phyloP scores from a whole-genome alignment of 2,329 filamentous ascomycete species.

The Triangularia verruculosa region DNA sequence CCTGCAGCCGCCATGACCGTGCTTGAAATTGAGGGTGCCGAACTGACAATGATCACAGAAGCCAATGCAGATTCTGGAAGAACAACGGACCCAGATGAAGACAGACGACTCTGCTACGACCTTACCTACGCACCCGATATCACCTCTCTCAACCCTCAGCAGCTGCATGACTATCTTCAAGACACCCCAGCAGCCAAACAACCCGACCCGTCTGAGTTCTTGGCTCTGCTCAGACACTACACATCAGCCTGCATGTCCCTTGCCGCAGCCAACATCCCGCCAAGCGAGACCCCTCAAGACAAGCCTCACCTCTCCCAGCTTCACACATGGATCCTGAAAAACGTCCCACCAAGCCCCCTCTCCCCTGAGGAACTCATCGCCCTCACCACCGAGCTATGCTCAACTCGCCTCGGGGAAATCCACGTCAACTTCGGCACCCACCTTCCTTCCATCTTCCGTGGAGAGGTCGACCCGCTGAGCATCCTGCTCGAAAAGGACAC shows the following conservation, averaged over 20 bases:
- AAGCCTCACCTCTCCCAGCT: background rate
- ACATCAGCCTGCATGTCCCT: background rate
- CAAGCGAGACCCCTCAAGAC: background rate
- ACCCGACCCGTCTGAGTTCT: background rate
- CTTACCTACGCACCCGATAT: background rate
- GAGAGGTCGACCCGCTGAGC: conserved; percentile 6
- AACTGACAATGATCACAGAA: background rate
- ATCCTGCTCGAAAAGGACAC: background rate
- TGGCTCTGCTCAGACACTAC: background rate
- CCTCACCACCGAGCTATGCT: background rate
- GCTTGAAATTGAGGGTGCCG: background rate
- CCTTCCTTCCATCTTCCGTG: background rate
- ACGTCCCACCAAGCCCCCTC: background rate
- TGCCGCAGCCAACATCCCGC: background rate
- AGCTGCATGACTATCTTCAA: background rate
- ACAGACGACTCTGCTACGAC: background rate
- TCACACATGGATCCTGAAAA: background rate
- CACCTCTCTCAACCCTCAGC: background rate
- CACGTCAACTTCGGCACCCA: background rate
- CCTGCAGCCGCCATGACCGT: background rate
- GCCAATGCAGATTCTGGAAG: background rate
- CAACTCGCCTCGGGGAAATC: background rate
- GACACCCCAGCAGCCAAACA: background rate
- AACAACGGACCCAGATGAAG: background rate
- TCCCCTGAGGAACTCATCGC: background rate